phyloP scores from a whole-genome alignment of 257 asterid genomes.

The Solanum sejunctum region DNA sequence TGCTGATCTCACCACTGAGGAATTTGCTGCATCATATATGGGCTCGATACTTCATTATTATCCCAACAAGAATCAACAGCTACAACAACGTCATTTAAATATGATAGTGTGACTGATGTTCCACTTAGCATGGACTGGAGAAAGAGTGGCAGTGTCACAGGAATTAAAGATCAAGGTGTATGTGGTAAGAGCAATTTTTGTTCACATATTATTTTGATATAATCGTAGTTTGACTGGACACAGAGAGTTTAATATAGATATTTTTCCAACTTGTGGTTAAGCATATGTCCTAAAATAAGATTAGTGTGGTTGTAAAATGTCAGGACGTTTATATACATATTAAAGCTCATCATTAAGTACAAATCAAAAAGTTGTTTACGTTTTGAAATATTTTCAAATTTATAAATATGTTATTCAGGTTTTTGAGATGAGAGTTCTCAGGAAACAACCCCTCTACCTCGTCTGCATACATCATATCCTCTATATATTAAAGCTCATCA shows the following conservation, averaged over 20 bases:
- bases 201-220: neutral
- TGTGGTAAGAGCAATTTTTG: neutral
- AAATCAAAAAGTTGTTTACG: too few species aligned
- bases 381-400: too few species aligned
- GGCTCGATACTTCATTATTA: neutral
- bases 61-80: neutral
- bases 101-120: neutral
- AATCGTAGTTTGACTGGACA: too few species aligned
- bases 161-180: neutral
- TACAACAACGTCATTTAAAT: neutral
- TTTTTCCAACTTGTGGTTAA: too few species aligned
- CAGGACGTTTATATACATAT: too few species aligned
- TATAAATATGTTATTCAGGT: too few species aligned
- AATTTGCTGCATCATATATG: neutral
- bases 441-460: too few species aligned
- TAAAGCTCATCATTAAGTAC: neutral
- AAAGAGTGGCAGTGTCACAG: neutral
- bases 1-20: neutral
- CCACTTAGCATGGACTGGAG: neutral
- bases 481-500: neutral
- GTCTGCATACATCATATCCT: too few species aligned
- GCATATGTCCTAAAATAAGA: too few species aligned
- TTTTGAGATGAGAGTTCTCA: too few species aligned
- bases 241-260: too few species aligned
- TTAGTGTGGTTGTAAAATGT: neutral